Evolutionary conservation across 192 early-diverging fungal species (phyloP), one percentile per base, ranked within the genome.

Genomic region (Linnemannia zychae): DNA sequence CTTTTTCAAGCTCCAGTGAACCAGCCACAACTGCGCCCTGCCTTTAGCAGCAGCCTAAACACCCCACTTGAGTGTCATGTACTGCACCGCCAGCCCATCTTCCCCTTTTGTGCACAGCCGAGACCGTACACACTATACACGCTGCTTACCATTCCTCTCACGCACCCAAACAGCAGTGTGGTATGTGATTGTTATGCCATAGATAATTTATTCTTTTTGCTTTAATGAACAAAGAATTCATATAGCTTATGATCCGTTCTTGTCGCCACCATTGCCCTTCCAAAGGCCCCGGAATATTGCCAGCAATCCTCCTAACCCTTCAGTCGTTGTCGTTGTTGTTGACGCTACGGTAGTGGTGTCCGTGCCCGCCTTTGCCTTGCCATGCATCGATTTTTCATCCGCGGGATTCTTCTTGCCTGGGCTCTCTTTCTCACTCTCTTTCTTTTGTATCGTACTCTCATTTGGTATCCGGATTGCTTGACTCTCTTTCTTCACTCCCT

Each of bases 211-310:
- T 31, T 36, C 31, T 31, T 33, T 15, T 33, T 18, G 71, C 28
- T 20, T n/a, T 33, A 15, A 13, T 28, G 28, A 1, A 63, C 12
- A 12, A 63, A 33, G 18, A 28, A 20, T 52, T 28, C 16, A 20
- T n/a, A n/a, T n/a, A n/a, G n/a, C n/a, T 47, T 72, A 66, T 40
- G 33, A 52, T 22, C 65, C 33, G 20, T 71, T 48, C 40, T 60
- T 68, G 53, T 37, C 69, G 3, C 69, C 68, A 24, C 52, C 69
- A 17, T 67, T 76, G 4, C 28, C 63, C 18, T 70, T 49, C 77
- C 83, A 85, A 40, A 85, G 78, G 24, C 83, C 77, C 47, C 77
- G 77, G 60, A 85, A 85, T 77, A 79, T 79, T 17, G 74, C 72
- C 63, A 85, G 17, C 63, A 84, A 77, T 48, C 76, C 72, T 40